A percentile compares a stretch with the other conserved stretches of the same genome.
Evolutionary conservation across 306 rosid genomes (phyloP).

Genomic region (Rosa persica): DNA sequence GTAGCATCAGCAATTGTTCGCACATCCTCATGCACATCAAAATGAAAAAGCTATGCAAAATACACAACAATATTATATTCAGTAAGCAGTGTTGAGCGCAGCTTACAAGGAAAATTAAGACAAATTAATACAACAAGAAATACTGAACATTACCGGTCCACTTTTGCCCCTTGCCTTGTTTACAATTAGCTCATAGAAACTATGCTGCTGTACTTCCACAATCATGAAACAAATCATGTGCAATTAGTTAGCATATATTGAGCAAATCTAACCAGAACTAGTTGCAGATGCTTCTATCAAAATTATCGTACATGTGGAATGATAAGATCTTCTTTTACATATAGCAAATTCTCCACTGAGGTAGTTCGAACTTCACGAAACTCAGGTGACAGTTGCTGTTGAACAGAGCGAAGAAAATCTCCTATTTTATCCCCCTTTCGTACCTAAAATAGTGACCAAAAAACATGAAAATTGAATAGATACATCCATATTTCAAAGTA

Average conservation of each 20-base stretch:
- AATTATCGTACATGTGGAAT: slow-evolving; percentile 73
- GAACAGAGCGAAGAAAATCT: slow-evolving; percentile 89
- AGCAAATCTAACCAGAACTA: slow-evolving; percentile 4
- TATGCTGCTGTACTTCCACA: slow-evolving; percentile 74
- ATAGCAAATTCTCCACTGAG: slow-evolving; percentile 91
- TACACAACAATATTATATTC: slow-evolving; percentile 5
- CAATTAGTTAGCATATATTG: slow-evolving; percentile 30
- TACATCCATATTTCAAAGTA: background rate
- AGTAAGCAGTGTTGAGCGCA: slow-evolving; percentile 20
- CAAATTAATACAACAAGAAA: background rate
- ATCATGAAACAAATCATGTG: slow-evolving; percentile 11
- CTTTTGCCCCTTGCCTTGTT: slow-evolving; percentile 98
- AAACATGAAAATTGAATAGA: slow-evolving; percentile 16
- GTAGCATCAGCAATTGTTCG: slow-evolving; percentile 96
- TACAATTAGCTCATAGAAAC: slow-evolving; percentile 86
- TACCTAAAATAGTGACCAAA: slow-evolving; percentile 43
- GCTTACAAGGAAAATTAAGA: background rate
- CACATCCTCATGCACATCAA: slow-evolving; percentile 96
- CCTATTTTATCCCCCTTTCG: slow-evolving; percentile 90
- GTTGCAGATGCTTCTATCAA: slow-evolving; percentile 2
- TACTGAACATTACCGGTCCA: slow-evolving; percentile 65
- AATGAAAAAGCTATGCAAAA: slow-evolving; percentile 77
- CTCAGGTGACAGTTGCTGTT: slow-evolving; percentile 93
- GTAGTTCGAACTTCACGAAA: slow-evolving; percentile 93
- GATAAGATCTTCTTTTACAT: slow-evolving; percentile 97